These are phyloP conservation scores for Serpula lacrymans DNA, from an alignment of 768 basidiomycete species.

Conservation along the genomic window DNA sequence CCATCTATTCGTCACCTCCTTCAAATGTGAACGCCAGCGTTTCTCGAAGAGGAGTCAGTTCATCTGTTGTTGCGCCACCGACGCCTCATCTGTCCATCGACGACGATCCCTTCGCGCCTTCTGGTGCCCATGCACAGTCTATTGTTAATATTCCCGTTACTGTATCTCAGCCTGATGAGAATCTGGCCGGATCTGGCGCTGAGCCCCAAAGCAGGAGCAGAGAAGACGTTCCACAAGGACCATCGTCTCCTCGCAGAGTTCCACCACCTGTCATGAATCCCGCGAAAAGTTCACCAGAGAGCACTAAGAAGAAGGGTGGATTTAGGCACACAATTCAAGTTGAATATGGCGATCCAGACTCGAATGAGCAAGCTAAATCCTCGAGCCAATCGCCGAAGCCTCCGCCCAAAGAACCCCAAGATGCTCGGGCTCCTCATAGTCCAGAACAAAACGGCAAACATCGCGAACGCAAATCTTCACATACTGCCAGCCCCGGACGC, in stretches of 20 bases:
- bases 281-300: conserved; percentile 38
- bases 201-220: conserved; percentile 14
- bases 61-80: conserved; percentile 44
- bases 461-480: conserved; percentile 16
- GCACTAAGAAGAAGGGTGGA: conserved; percentile 46
- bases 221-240: conserved; percentile 15
- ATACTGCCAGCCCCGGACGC: conserved; percentile 4
- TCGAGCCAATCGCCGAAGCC: conserved; percentile 18
- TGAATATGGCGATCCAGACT: conserved; percentile 74
- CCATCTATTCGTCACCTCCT: conserved; percentile 38
- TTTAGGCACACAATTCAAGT: conserved; percentile 95
- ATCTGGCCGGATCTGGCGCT: too few relatives aligned
- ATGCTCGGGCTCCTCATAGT: conserved; percentile 11
- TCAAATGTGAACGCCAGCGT: conserved; percentile 30
- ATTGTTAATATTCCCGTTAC: conserved; percentile 24
- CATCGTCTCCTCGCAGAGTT: conserved; percentile 14
- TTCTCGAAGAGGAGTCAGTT: conserved; percentile 36
- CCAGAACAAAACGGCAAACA: conserved; percentile 7
- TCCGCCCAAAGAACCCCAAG: conserved; percentile 11
- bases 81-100: conserved; percentile 38
- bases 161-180: conserved; percentile 25
- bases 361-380: conserved; percentile 12
- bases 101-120: conserved; percentile 74
- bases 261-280: conserved; percentile 26
- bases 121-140: conserved; percentile 27